Conservation (phyloP, 2,329 filamentous ascomycete species). For the Fusarium nygamai region DNA sequence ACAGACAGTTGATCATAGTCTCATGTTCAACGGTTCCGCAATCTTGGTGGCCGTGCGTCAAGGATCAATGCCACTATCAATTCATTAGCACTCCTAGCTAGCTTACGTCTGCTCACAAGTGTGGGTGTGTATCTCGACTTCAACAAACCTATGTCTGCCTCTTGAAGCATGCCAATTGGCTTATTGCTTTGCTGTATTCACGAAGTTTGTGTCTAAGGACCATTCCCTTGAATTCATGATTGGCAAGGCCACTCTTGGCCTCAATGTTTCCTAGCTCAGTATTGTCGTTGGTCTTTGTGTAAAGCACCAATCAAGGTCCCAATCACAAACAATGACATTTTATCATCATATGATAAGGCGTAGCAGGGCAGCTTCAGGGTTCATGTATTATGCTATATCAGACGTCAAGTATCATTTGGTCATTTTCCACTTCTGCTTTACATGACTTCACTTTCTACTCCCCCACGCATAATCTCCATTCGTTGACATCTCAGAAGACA, state of each 20-base stretch:
- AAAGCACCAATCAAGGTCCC: background rate
- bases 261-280: background rate
- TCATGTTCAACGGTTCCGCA: slow-evolving; percentile 17
- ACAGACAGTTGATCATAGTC: slow-evolving; percentile 3
- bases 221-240: background rate
- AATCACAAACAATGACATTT: background rate
- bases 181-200: background rate
- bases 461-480: slow-evolving; percentile 21
- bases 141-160: background rate
- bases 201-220: background rate
- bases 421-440: background rate
- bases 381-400: background rate
- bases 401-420: background rate
- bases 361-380: background rate
- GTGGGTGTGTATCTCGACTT: background rate
- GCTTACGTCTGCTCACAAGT: background rate
- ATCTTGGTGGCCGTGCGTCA: slow-evolving; percentile 11
- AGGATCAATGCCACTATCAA: slow-evolving; percentile 8
- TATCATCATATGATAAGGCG: background rate
- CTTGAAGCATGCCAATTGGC: slow-evolving; percentile 1
- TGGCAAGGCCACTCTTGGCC: background rate
- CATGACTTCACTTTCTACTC: background rate
- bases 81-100: background rate
- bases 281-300: background rate
- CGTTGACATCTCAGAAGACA: slow-evolving; percentile 18